Base-by-base conservation (phyloP, 2,329 filamentous ascomycete genomes). In the Penicillium thymicola region DNA sequence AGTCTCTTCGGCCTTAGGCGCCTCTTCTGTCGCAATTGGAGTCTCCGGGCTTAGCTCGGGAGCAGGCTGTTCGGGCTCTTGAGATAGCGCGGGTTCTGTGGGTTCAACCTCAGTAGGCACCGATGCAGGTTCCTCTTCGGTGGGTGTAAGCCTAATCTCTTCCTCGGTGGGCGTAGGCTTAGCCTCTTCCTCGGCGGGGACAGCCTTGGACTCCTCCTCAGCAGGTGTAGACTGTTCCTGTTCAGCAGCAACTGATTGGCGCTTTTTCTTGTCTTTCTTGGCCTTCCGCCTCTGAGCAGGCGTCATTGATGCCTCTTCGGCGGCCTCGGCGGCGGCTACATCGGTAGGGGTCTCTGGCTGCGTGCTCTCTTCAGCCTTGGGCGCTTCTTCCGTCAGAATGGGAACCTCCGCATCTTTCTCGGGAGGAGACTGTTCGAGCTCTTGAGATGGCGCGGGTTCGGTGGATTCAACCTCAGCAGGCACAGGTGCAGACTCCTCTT, bases 201-300 rank as follows among this genome's bases (percentile, higher is more conserved):
- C 10, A 30, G 11, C 10, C 28, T 30, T 30, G 1, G 28, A 5
- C 30, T 32, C 30, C 42, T 59, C 28, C 11, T 32, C 30, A 13
- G 2, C 5, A 32, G 34, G 16, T 2, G 16, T 37, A n/a, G 52
- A 2, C 6, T 56, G 18, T 1, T 51, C 48, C 16, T 43, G 21
- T 14, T 44, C 49, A 7, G 51, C 9, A 8, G 36, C 43, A 34
- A 60, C 45, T 23, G 59, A 59, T 50, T 64, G 62, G 5, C 43
- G 55, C 58, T 62, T 65, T 59, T 65, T 65, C 34, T 65, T 62
- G 25, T 66, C 65, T 25, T 60, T 66, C 47, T 63, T 65, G 14
- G 55, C 55, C 36, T 63, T 62, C 16, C 47, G 47, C 51, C 61
- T 64, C 30, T 64, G 59, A 2, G 61, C 59, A 23, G 61, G 53